Base-by-base conservation (phyloP, 2,329 filamentous ascomycete species). In the Dactylellina leptospora region DNA sequence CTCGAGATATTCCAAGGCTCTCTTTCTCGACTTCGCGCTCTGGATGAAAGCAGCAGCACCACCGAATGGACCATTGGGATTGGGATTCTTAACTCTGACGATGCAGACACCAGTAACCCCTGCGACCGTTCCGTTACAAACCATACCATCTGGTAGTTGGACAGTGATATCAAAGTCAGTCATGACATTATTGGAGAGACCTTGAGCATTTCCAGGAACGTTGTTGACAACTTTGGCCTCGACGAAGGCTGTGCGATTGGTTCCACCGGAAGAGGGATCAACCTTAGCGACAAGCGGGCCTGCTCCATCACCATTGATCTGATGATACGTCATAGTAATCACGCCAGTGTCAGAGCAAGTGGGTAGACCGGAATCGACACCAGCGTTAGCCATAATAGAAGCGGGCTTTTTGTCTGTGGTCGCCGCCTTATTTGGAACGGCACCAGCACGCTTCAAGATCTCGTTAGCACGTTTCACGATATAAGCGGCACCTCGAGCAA, bases 281-380 rank as follows among this genome's bases (percentile, higher is more conserved):
- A 90, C 81, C 44, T 82, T 81, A 6, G 87, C 87, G 27, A 81
- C 84, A 50, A 90, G 80, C 1, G 87, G 87, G 1, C 87, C 88
- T 0, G 87, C 88, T 20, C 87, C 87, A 76, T 90, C 87, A 79
- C 89, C 87, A 83, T 90, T 90, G 81, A 90, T 85, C 81, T 90
- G 85, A 78, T 87, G 86, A 81, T 85, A 89, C 71, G 84, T 86
- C 84, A 90, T 84, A 66, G 82, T 83, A 78, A 90, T 81, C 25
- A 83, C 83, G 73, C 88, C 87, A 61, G 86, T 83, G 68, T 88
- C 85, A 18, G 82, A 80, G 66, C 82, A 83, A 3, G 87, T 90
- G 6, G 88, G 88, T 16, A 90, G 80, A 68, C 87, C 87, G 9
- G 78, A 78, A 0, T 78, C 73, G 10, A 85, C 81, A 58, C 87